Conservation (phyloP, 768 basidiomycete species). For the Lentinus tigrinus region DNA sequence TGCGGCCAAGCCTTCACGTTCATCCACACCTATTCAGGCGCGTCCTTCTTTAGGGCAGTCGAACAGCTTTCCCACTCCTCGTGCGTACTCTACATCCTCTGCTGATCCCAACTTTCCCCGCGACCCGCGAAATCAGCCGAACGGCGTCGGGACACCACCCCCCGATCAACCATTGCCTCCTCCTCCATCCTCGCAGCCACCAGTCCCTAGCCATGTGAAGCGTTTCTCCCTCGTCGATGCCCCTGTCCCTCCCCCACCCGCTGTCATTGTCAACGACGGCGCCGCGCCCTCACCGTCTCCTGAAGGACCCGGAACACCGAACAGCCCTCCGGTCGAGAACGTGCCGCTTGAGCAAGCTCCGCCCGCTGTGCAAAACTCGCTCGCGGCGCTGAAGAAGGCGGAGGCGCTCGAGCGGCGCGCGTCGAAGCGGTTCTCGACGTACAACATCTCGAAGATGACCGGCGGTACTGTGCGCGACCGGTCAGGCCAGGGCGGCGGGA, state of each 20-base stretch:
- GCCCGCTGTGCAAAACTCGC: slow-evolving; percentile 73
- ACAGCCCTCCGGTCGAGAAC: slow-evolving; percentile 19
- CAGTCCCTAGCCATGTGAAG: slow-evolving; percentile 61
- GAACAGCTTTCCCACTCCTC: slow-evolving; percentile 7
- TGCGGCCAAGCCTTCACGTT: slow-evolving; percentile 13
- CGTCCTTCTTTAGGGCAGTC: slow-evolving; percentile 6
- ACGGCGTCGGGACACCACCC: slow-evolving; percentile 9
- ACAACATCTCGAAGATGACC: slow-evolving; percentile 93
- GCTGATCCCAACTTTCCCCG: slow-evolving; percentile 12
- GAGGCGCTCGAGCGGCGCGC: slow-evolving; percentile 88
- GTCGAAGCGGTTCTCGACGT: slow-evolving; percentile 93
- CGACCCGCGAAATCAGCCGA: slow-evolving; percentile 13
- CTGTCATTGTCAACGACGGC: slow-evolving; percentile 56
- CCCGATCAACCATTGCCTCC: neutral
- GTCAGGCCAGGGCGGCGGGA: slow-evolving; percentile 42
- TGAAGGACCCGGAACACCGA: neutral
- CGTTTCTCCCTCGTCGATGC: slow-evolving; percentile 80
- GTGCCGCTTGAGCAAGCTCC: slow-evolving; percentile 32
- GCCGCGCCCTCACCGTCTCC: slow-evolving; percentile 17
- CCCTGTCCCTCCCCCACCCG: slow-evolving; percentile 50
- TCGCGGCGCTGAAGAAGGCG: slow-evolving; percentile 85
- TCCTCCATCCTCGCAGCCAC: slow-evolving; percentile 12
- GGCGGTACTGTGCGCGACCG: slow-evolving; percentile 47
- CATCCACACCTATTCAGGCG: slow-evolving; percentile 21
- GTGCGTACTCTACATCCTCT: slow-evolving; percentile 17